phyloP scores from a whole-genome alignment of 2,329 filamentous ascomycete genomes.

The Graphilbum ipis-grandicollis region DNA sequence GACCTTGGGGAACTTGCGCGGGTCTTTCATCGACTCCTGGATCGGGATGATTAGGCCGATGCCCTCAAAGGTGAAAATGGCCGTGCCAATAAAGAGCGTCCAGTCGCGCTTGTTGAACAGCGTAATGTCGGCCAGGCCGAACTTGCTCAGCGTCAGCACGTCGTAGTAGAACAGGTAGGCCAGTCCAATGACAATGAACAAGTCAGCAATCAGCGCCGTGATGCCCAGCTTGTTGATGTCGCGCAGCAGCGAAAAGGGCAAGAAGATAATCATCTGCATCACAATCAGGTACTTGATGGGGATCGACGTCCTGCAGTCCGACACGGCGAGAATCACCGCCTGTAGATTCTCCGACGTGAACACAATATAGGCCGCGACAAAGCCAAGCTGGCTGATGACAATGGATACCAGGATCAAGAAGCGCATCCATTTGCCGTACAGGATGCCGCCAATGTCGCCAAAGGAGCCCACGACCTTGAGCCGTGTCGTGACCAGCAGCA shows the following conservation, averaged over 20 bases:
- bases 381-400: slow-evolving; percentile 87
- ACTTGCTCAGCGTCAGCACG: slow-evolving; percentile 58
- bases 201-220: slow-evolving; percentile 81
- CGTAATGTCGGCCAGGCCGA: slow-evolving; percentile 71
- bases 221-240: slow-evolving; percentile 97
- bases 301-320: slow-evolving; percentile 70
- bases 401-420: slow-evolving; percentile 78
- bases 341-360: slow-evolving; percentile 93
- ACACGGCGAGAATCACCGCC: slow-evolving; percentile 83
- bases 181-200: slow-evolving; percentile 83
- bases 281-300: slow-evolving; percentile 81
- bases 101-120: slow-evolving; percentile 83
- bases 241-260: slow-evolving; percentile 82
- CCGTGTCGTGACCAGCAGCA: slow-evolving; percentile 75
- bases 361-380: slow-evolving; percentile 88
- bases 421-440: slow-evolving; percentile 85
- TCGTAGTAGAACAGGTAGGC: slow-evolving; percentile 96
- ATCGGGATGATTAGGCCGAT: slow-evolving; percentile 97
- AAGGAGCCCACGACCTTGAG: slow-evolving; percentile 84
- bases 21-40: slow-evolving; percentile 89
- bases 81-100: slow-evolving; percentile 96
- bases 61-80: slow-evolving; percentile 97
- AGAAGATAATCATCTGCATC: slow-evolving; percentile 87
- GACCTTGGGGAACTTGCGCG: slow-evolving; percentile 76
- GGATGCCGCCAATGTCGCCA: slow-evolving; percentile 82